Evolutionary conservation across 2,329 filamentous ascomycete genomes (phyloP).

Genomic region (Pseudonectria buxi): DNA sequence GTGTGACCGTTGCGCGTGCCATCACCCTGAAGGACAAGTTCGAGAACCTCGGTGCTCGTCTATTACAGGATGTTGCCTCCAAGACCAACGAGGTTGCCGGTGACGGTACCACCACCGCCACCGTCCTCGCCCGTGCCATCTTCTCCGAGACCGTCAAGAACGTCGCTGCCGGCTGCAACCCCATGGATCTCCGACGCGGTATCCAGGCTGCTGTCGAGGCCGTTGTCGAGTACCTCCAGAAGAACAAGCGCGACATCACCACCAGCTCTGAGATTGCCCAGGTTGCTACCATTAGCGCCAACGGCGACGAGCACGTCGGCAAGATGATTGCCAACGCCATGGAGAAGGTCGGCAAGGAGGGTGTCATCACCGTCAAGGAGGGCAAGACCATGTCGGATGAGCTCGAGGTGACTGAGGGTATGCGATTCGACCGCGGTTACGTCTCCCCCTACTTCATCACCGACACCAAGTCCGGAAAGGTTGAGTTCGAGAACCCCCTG

Average conservation of each 20-base stretch:
- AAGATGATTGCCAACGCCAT: slow-evolving; percentile 95
- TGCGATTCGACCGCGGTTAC: slow-evolving; percentile 99
- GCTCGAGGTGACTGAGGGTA: slow-evolving; percentile 98
- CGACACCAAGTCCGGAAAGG: slow-evolving; percentile 96
- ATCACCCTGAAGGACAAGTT: slow-evolving; percentile 97
- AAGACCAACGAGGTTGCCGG: slow-evolving; percentile 99
- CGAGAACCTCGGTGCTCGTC: slow-evolving; percentile 95
- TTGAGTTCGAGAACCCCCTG: slow-evolving; percentile 98
- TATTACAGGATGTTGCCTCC: slow-evolving; percentile 95
- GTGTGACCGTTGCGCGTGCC: slow-evolving; percentile 84
- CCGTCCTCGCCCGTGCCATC: slow-evolving; percentile 92
- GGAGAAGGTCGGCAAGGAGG: slow-evolving; percentile 99
- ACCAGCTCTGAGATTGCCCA: slow-evolving; percentile 96
- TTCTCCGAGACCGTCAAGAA: slow-evolving; percentile 99
- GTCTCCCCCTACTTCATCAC: slow-evolving; percentile 99
- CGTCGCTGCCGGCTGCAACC: slow-evolving; percentile 98
- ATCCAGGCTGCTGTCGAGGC: slow-evolving; percentile 95
- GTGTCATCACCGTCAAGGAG: slow-evolving; percentile 99
- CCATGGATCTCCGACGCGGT: slow-evolving; percentile 95
- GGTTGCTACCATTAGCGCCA: slow-evolving; percentile 96
- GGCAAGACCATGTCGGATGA: slow-evolving; percentile 97
- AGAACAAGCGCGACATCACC: slow-evolving; percentile 97
- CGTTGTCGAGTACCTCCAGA: slow-evolving; percentile 87
- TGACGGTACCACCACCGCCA: slow-evolving; percentile 97
- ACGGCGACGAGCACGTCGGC: slow-evolving; percentile 92